Base-by-base conservation (phyloP, 768 basidiomycete genomes). In the Boletus rubroflammeus region DNA sequence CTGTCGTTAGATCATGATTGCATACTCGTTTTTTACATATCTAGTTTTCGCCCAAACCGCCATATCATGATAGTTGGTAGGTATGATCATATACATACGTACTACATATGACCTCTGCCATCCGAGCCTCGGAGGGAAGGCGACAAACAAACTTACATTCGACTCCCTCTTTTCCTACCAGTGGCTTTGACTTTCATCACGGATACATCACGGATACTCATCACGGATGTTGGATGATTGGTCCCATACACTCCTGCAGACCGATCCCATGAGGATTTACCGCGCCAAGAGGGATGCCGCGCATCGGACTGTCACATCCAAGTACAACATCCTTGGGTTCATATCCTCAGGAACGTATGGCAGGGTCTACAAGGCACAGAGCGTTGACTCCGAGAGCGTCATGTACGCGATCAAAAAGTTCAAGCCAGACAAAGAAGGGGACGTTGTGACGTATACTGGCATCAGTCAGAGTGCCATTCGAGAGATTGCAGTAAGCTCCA, bases 381-480 rank as follows among this genome's bases (percentile, higher is more conserved):
- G 87, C 64, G 76, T 81, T 43, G 88, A 85, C 13, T 79, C 83
- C 3, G 84, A 86, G 39, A 82, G 78, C 3, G 77, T 75, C 58
- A 79, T 96, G 44, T 88, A 94, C 62, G 97, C 97, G 6, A 98
- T 99, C 75, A 99, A 99, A 78, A 99, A 98, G 72, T 98, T 98
- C 78, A 99, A 99, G 67, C 97, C 96, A 0, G 97, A 99, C 79
- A 98, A 98, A 72, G 97, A 99, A 74, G 96, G 96, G 21, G 97
- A 98, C 66, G 85, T 94, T 1, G 75, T 88, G 48, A 93, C 93
- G 0, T 99, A 98, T 69, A 98, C 96, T 10, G 97, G 96, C 2
- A 93, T 99, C 62, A 95, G 92, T 69, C 97, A 99, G 74, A 96
- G 93, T 72, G 97, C 96, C 5, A 92, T 93, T 62, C 79, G 97